These are phyloP conservation scores for Globisporangium spiculum DNA, from an alignment of 352 stramenopile genomes.

Conservation along the genomic window DNA sequence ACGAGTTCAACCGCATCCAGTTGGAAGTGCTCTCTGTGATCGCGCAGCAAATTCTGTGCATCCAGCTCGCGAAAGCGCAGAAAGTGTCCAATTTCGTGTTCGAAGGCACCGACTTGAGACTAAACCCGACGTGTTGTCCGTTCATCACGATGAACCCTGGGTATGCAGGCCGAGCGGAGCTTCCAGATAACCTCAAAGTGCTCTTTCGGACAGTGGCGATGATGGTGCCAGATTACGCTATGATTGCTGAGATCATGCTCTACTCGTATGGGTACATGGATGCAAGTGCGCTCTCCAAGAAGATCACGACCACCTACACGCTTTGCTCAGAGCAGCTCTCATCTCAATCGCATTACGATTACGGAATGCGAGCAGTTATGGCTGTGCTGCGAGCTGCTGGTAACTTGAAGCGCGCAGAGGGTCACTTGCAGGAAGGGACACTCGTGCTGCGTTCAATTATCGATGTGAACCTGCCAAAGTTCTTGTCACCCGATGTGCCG, in stretches of 20 bases:
- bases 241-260: slow-evolving; percentile 94
- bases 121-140: slow-evolving; percentile 89
- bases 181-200: slow-evolving; percentile 92
- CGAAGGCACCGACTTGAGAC: slow-evolving; percentile 86
- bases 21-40: slow-evolving; percentile 92
- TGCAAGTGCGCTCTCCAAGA: slow-evolving; percentile 88
- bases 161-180: slow-evolving; percentile 86
- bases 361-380: slow-evolving; percentile 94
- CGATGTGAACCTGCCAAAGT: slow-evolving; percentile 94
- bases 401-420: slow-evolving; percentile 86
- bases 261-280: slow-evolving; percentile 94
- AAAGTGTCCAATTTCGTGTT: slow-evolving; percentile 85
- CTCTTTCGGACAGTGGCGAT: slow-evolving; percentile 92
- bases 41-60: slow-evolving; percentile 91
- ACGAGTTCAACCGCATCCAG: slow-evolving; percentile 94
- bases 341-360: slow-evolving; percentile 95
- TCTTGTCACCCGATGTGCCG: slow-evolving; percentile 91
- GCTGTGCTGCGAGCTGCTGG: slow-evolving; percentile 91
- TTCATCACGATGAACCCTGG: slow-evolving; percentile 94
- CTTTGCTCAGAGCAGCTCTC: slow-evolving; percentile 94
- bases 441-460: slow-evolving; percentile 92
- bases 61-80: slow-evolving; percentile 86
- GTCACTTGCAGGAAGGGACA: slow-evolving; percentile 82
- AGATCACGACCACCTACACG: slow-evolving; percentile 93
- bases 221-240: slow-evolving; percentile 93